Base-by-base conservation (phyloP, 164 flowering plant genomes). In the Amborella trichopoda region DNA sequence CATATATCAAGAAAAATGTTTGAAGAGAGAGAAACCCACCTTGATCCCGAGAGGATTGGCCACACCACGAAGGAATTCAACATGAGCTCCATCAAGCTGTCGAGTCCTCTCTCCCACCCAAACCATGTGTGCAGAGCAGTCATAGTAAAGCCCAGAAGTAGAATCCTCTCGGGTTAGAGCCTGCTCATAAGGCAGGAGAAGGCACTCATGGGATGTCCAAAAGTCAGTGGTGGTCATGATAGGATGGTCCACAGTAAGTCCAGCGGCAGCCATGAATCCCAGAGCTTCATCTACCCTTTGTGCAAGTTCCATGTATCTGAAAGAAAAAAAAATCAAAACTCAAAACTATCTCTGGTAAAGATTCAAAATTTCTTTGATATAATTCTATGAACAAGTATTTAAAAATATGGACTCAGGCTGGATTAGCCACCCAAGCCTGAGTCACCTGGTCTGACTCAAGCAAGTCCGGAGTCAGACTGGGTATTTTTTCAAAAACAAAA, bases 41-140 rank as follows among this genome's bases (percentile, higher is more conserved):
- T 68, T 72, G 12, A 72, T 66, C 11, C 77, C 77, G 36, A 72
- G 67, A 53, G 77, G 77, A 64, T 72, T 72, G 36, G 74, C 62
- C 9, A 72, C 53, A 13, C 77, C 77, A 13, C 77, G 60, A 13
- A 69, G 67, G 30, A 68, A 72, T 34, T 72, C 74, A 44, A 72
- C 69, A 59, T 68, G 77, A 3, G 77, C 74, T 20, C 74, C 71
- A 50, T 72, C 74, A 55, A 72, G 54, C 56, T 72, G 77, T 33
- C 77, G 64, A 24, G 77, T 72, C 56, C 77, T 63, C 65, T 72
- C 77, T 6, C 77, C 77, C 3, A 72, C 71, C 77, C 77, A 72
- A 46, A 72, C 67, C 67, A 72, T 60, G 61, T 72, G 77, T 23
- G 73, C 74, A 33, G 74, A 72, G 54, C 77, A 72, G 49, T 64